Base-by-base conservation (phyloP, 208 protist genomes). In the Crithidia thermophila region DNA sequence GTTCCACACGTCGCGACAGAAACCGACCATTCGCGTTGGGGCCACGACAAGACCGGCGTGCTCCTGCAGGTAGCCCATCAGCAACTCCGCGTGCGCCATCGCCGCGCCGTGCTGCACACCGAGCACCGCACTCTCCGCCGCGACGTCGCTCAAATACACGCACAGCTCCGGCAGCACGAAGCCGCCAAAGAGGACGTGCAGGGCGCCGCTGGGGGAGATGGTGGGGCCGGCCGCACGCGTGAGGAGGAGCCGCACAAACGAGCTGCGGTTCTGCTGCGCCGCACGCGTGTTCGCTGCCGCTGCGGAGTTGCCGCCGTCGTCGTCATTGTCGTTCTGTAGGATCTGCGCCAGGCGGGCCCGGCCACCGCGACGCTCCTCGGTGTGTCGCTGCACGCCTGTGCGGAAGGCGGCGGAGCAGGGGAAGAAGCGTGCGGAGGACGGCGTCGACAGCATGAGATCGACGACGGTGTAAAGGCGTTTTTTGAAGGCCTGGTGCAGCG, bases 121-220 rank as follows among this genome's bases (percentile, higher is more conserved):
- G 23, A 88, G 52, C 51, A 79, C 77, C 18, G 64, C 53, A 14
- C 83, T 91, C 57, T 94, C 84, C 36, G 63, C 69, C 8, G 81
- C 76, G 10, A 94, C 82, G 34, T 82, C 77, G 55, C 81, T 77
- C 14, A 91, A 45, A 75, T 91, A 91, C 6, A 83, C 69, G 60
- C 80, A 91, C 45, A 94, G 46, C 72, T 94, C 88, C 5, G 87
- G 81, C 14, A 94, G 47, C 1, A 82, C 62, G 57, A 94, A 94
- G 42, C 85, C 85, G 14, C 75, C 55, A n/a, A 87, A 45, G 8
- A 94, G 66, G 20, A 90, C 65, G 21, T 70, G 69, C 31, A 91
- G 45, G 18, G 81, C 70, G 28, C 66, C 71, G 11, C 50, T 64
- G 4, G 83, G 79, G 5, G 46, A 82, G 60, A 68, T 68, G 61